A percentile compares a stretch with the other conserved stretches of the same genome.
phyloP scores from a whole-genome alignment of 352 stramenopile species.

The Phytophthora multivora region DNA sequence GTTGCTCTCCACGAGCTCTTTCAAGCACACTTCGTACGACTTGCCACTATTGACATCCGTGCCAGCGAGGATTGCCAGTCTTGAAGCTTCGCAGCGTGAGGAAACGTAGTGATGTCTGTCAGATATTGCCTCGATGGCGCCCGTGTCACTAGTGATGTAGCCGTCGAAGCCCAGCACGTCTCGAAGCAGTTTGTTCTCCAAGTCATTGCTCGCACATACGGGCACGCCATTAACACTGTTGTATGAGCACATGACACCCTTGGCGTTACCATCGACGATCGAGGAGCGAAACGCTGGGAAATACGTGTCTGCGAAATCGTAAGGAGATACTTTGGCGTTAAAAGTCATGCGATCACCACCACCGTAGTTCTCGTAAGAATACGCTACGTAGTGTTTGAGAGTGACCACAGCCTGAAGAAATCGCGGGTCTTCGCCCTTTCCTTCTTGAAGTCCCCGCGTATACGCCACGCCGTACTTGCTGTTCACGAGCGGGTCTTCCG shows the following conservation, averaged over 20 bases:
- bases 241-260: slow-evolving; percentile 94
- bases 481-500: slow-evolving; percentile 91
- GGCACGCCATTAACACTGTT: slow-evolving; percentile 94
- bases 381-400: slow-evolving; percentile 94
- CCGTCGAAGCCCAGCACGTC: slow-evolving; percentile 82
- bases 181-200: slow-evolving; percentile 67
- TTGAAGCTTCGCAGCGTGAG: slow-evolving; percentile 51
- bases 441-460: slow-evolving; percentile 87
- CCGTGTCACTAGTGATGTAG: slow-evolving; percentile 93
- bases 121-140: slow-evolving; percentile 81
- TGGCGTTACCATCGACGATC: slow-evolving; percentile 48
- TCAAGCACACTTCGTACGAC: slow-evolving; percentile 71
- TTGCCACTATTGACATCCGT: slow-evolving; percentile 85
- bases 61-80: slow-evolving; percentile 58
- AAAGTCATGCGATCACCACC: slow-evolving; percentile 78
- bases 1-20: slow-evolving; percentile 49
- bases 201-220: slow-evolving; percentile 79
- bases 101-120: slow-evolving; percentile 70
- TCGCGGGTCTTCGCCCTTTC: slow-evolving; percentile 32
- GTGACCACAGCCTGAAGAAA: slow-evolving; percentile 84
- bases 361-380: slow-evolving; percentile 79
- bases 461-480: slow-evolving; percentile 89
- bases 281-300: slow-evolving; percentile 82
- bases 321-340: slow-evolving; percentile 80
- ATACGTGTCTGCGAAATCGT: slow-evolving; percentile 93